These are phyloP conservation scores for Malassezia arunalokei DNA, from an alignment of 1,284 basidiomycete species.

Conservation along the genomic window DNA sequence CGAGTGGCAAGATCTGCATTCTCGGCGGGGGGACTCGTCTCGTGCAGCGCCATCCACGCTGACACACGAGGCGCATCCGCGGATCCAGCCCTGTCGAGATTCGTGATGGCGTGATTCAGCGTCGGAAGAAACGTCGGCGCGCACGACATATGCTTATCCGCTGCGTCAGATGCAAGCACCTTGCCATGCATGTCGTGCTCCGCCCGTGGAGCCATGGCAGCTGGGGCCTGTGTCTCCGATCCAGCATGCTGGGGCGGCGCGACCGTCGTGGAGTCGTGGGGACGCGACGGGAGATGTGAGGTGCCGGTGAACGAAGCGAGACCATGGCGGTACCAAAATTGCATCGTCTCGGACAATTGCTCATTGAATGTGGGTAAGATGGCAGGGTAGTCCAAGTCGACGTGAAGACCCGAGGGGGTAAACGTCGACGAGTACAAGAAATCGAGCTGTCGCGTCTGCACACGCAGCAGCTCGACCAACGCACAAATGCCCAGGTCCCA, in stretches of 20 bases:
- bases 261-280: not conserved
- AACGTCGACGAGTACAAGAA: constrained; percentile 74
- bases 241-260: not conserved
- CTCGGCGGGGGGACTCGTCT: constrained; percentile 18
- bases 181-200: not conserved
- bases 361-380: constrained; percentile 72
- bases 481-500: constrained; percentile 42
- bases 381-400: constrained; percentile 73
- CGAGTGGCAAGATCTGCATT: constrained; percentile 33
- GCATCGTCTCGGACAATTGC: constrained; percentile 55
- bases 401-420: constrained; percentile 67
- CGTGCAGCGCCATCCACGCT: constrained; percentile 11
- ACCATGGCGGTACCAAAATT: constrained; percentile 16
- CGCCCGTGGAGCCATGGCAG: not conserved
- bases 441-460: constrained; percentile 67
- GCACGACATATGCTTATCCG: not conserved
- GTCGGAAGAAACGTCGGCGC: not conserved
- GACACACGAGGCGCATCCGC: constrained; percentile 12
- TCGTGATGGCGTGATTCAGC: constrained; percentile 3
- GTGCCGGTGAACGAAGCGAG: constrained; percentile 9
- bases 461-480: constrained; percentile 28
- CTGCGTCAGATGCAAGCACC: not conserved
- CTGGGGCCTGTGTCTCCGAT: not conserved
- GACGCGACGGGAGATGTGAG: not conserved
- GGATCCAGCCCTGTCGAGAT: not conserved